Evolutionary conservation across 768 basidiomycete species (phyloP).

Genomic region (Lanmaoa pseudosensibilis): DNA sequence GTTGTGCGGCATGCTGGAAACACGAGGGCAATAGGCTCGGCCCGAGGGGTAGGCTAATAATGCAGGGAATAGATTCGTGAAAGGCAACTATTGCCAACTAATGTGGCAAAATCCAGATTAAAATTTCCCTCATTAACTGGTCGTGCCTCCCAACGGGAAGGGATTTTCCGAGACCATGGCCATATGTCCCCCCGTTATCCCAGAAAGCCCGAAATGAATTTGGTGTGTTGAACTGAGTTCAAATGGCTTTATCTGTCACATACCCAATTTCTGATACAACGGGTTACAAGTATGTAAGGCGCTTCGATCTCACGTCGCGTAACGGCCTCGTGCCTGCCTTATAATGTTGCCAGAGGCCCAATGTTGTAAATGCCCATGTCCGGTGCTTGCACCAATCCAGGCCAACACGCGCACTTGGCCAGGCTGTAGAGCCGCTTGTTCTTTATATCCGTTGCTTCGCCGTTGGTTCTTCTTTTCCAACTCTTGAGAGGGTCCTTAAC

Average conservation of each 20-base stretch:
- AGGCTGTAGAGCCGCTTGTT: slow-evolving; percentile 22
- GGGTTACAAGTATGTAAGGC: slow-evolving; percentile 17
- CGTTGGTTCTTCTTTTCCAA: slow-evolving; percentile 3
- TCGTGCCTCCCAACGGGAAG: slow-evolving; percentile 6
- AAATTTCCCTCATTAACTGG: too few relatives aligned
- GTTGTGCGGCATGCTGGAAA: slow-evolving; percentile 25
- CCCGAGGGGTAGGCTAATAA: slow-evolving; percentile 2
- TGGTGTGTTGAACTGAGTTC: slow-evolving; percentile 19
- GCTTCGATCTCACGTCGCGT: slow-evolving; percentile 36
- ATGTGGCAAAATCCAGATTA: too few relatives aligned
- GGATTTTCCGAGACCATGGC: slow-evolving; percentile 13
- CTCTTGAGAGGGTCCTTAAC: slow-evolving; percentile 32
- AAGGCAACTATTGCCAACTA: too few relatives aligned
- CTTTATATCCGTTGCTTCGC: slow-evolving; percentile 21
- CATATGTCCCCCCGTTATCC: slow-evolving; percentile 19
- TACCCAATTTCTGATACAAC: slow-evolving; percentile 16
- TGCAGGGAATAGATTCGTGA: background rate
- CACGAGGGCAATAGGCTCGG: slow-evolving; percentile 31
- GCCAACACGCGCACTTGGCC: slow-evolving; percentile 33
- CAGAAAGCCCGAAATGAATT: slow-evolving; percentile 32
- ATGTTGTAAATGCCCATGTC: slow-evolving; percentile 23
- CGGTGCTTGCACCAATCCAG: slow-evolving; percentile 25
- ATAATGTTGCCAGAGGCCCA: slow-evolving; percentile 30
- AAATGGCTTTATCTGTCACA: slow-evolving; percentile 19
- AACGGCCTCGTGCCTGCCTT: slow-evolving; percentile 36